phyloP scores from a whole-genome alignment of 2,329 filamentous ascomycete genomes.

The Metarhizium humberi region DNA sequence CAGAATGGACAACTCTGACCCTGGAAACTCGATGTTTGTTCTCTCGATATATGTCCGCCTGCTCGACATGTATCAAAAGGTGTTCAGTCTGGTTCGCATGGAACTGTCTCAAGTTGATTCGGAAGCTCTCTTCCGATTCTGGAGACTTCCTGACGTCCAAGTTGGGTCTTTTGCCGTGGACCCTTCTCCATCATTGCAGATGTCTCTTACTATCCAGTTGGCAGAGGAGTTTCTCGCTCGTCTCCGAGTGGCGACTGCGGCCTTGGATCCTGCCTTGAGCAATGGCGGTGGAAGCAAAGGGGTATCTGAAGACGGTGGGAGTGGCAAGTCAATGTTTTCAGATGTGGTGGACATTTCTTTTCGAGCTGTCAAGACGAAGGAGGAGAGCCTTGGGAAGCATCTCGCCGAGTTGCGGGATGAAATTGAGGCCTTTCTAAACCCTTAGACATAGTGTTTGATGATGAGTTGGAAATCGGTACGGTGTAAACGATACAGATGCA shows the following conservation, averaged over 20 bases:
- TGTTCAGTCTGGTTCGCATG: conserved; percentile 26
- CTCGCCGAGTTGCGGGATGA: conserved; percentile 22
- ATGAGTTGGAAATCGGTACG: background rate
- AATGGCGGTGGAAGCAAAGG: conserved; percentile 6
- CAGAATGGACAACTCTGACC: conserved; percentile 21
- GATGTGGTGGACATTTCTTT: conserved; percentile 22
- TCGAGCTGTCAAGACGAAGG: conserved; percentile 21
- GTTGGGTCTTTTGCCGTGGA: conserved; percentile 31
- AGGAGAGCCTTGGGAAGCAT: conserved; percentile 24
- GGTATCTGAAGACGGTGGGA: conserved; percentile 6
- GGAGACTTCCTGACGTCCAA: conserved; percentile 31
- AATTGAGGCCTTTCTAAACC: conserved; percentile 22
- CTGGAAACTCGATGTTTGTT: conserved; percentile 28
- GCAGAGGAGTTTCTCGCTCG: conserved; percentile 29
- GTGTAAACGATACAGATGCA: too few relatives aligned
- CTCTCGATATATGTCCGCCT: conserved; percentile 29
- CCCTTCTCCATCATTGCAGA: conserved; percentile 29
- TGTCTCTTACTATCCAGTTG: conserved; percentile 32
- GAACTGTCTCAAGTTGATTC: conserved; percentile 21
- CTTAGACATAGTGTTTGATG: background rate
- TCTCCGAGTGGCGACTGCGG: conserved; percentile 22
- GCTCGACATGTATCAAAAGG: conserved; percentile 30
- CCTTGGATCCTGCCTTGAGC: conserved; percentile 15
- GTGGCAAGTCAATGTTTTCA: conserved; percentile 20
- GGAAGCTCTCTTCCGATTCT: conserved; percentile 21